Conservation (phyloP, 2,329 filamentous ascomycete species). For the Calonectria fujianensis region DNA sequence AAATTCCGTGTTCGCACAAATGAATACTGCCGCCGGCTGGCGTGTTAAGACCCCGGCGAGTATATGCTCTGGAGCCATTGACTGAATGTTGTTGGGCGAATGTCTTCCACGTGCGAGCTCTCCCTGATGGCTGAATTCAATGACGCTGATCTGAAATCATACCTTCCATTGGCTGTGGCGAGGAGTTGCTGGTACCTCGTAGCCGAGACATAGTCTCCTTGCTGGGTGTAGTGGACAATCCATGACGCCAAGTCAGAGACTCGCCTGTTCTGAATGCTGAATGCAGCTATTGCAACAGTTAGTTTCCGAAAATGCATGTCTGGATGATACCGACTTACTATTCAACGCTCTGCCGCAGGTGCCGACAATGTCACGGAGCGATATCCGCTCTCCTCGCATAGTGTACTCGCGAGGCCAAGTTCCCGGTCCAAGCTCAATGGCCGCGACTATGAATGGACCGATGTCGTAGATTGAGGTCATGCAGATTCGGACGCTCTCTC, state of each 20-base stretch:
- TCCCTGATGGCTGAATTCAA: slow-evolving; percentile 71
- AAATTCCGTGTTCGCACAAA: background rate
- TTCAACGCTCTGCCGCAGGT: slow-evolving; percentile 70
- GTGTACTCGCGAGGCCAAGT: slow-evolving; percentile 82
- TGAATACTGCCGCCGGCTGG: background rate
- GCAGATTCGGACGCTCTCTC: slow-evolving; percentile 73
- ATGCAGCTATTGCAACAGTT: slow-evolving; percentile 59
- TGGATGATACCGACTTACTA: slow-evolving; percentile 59
- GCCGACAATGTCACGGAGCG: slow-evolving; percentile 75
- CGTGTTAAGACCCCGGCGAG: background rate
- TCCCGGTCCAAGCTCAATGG: slow-evolving; percentile 76
- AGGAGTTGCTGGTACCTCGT: slow-evolving; percentile 77
- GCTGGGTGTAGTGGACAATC: slow-evolving; percentile 65
- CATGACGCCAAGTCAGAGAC: slow-evolving; percentile 64
- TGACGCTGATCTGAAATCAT: slow-evolving; percentile 77
- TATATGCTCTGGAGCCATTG: slow-evolving; percentile 68
- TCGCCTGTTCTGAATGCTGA: slow-evolving; percentile 62
- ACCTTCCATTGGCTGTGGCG: slow-evolving; percentile 81
- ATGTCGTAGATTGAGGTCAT: slow-evolving; percentile 83
- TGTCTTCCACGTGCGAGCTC: slow-evolving; percentile 58
- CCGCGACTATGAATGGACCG: slow-evolving; percentile 81
- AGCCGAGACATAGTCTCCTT: slow-evolving; percentile 69
- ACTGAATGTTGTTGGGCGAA: slow-evolving; percentile 71
- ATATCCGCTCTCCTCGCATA: slow-evolving; percentile 80
- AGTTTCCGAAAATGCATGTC: slow-evolving; percentile 39